Evolutionary conservation across 1,284 basidiomycete species (phyloP).

Genomic region (Puccinia polysora): DNA sequence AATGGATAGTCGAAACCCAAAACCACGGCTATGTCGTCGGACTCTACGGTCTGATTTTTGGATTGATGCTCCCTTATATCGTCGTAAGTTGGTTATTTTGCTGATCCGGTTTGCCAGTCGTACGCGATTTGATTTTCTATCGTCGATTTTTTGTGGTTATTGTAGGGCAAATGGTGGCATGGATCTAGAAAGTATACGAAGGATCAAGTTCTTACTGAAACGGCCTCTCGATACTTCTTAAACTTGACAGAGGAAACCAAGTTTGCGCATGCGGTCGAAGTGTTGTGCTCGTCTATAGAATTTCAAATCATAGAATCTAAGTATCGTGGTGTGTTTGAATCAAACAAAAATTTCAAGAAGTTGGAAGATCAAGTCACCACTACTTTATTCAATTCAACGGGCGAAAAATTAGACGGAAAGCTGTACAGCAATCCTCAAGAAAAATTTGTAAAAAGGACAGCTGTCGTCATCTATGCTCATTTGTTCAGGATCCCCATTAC

Average conservation of each 20-base stretch:
- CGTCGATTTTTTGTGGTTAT: too few relatives aligned
- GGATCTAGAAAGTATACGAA: constrained; percentile 84
- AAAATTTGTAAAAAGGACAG: constrained; percentile 57
- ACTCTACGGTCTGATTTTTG: constrained; percentile 80
- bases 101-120: too few relatives aligned
- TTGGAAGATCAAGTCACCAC: constrained; percentile 54
- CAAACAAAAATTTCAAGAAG: constrained; percentile 52
- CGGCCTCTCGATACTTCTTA: constrained; percentile 87
- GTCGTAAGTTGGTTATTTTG: constrained; percentile 66
- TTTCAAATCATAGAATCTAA: constrained; percentile 59
- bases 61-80: constrained; percentile 76
- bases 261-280: constrained; percentile 68
- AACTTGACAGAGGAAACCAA: constrained; percentile 72
- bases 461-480: constrained; percentile 79
- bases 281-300: constrained; percentile 70
- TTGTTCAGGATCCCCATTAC: constrained; percentile 68
- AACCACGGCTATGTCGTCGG: constrained; percentile 89
- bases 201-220: constrained; percentile 77
- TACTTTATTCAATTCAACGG: constrained; percentile 54
- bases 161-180: constrained; percentile 92
- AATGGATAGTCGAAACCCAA: constrained; percentile 86
- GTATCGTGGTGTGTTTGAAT: constrained; percentile 47
- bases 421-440: constrained; percentile 36
- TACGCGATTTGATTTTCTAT: too few relatives aligned
- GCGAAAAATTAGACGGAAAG: constrained; percentile 47